These are phyloP conservation scores for Eucalyptus decipiens DNA, from an alignment of 345 rosid species.

Conservation along the genomic window DNA sequence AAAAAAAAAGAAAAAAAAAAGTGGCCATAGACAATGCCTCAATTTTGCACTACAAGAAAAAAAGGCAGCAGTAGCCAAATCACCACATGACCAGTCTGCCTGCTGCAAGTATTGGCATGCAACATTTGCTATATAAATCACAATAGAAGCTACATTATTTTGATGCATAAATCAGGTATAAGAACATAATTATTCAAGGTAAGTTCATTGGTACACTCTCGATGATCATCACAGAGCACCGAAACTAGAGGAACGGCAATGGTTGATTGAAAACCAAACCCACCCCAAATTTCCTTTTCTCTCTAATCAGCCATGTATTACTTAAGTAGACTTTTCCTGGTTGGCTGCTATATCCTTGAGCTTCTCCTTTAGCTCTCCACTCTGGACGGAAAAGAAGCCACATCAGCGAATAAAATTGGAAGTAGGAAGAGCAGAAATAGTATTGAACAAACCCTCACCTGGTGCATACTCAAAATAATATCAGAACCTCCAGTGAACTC, in stretches of 20 bases:
- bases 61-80: not conserved
- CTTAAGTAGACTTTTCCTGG: not conserved
- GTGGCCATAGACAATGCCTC: not conserved
- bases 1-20: too few relatives aligned
- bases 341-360: slow-evolving; percentile 36
- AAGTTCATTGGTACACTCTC: not conserved
- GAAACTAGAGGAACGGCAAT: not conserved
- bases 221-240: not conserved
- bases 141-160: not conserved
- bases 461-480: slow-evolving; percentile 78
- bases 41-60: not conserved
- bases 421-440: not conserved
- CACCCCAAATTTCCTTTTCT: not conserved
- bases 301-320: not conserved
- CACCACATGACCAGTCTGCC: not conserved
- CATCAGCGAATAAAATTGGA: too few relatives aligned
- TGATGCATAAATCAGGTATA: not conserved
- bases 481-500: slow-evolving; percentile 95
- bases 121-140: not conserved
- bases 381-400: slow-evolving; percentile 13
- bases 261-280: not conserved
- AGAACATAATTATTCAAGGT: not conserved
- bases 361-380: slow-evolving; percentile 79
- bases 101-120: not conserved
- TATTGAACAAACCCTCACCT: not conserved